Percentiles rank a stretch among this genome's conserved stretches.
These are phyloP conservation scores for Heterobasidion parviporum DNA, from an alignment of 1,284 basidiomycete genomes.

Conservation along the genomic window DNA sequence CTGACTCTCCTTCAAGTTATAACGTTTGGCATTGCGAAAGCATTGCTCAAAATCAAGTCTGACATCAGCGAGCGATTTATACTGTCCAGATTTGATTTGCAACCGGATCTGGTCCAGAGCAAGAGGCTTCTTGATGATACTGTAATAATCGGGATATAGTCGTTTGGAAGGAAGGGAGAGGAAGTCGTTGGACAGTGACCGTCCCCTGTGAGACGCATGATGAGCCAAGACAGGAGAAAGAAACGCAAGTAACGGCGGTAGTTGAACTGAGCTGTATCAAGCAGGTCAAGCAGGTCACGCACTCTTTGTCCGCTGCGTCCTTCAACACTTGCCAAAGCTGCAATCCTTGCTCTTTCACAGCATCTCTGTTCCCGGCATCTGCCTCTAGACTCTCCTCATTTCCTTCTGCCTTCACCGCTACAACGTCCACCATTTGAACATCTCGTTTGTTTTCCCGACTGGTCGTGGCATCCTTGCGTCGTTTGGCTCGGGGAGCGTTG, in stretches of 20 bases:
- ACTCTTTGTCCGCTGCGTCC: slow-evolving; percentile 79
- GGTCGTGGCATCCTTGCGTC: slow-evolving; percentile 48
- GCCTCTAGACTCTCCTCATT: slow-evolving; percentile 17
- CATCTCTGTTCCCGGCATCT: slow-evolving; percentile 20
- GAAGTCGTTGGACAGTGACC: slow-evolving; percentile 66
- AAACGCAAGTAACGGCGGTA: slow-evolving; percentile 15
- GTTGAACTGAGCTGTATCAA: slow-evolving; percentile 19
- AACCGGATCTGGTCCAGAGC: slow-evolving; percentile 83
- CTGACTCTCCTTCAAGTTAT: slow-evolving; percentile 80
- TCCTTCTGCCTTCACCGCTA: slow-evolving; percentile 14
- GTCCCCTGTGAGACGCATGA: slow-evolving; percentile 38
- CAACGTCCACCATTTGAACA: slow-evolving; percentile 10
- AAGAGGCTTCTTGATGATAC: slow-evolving; percentile 69
- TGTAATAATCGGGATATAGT: slow-evolving; percentile 89
- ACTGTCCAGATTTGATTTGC: slow-evolving; percentile 58
- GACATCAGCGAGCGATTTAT: slow-evolving; percentile 64
- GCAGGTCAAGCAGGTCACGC: slow-evolving; percentile 31
- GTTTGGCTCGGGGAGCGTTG: slow-evolving; percentile 59
- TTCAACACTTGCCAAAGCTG: slow-evolving; percentile 66
- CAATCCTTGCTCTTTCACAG: slow-evolving; percentile 51
- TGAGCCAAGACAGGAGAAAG: slow-evolving; percentile 13
- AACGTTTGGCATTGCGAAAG: slow-evolving; percentile 85
- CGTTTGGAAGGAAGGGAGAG: slow-evolving; percentile 69
- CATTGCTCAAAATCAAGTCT: slow-evolving; percentile 79
- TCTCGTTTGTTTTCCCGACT: slow-evolving; percentile 15